Conservation (phyloP, 805 yeast species). For the Candida taoyuanica region DNA sequence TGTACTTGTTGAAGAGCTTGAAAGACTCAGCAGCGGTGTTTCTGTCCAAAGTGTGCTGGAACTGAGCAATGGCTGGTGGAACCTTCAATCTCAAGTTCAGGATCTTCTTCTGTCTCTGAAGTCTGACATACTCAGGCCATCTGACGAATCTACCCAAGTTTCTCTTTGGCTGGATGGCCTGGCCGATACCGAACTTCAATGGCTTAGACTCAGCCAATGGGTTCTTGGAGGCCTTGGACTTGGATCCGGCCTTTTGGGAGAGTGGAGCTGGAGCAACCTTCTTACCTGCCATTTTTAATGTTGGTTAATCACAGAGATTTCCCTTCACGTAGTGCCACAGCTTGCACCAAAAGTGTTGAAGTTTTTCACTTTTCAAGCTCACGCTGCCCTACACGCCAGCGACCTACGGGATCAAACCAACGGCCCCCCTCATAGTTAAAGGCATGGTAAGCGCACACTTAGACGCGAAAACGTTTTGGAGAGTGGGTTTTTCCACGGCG, state of each 20-base stretch:
- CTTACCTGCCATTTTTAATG: conserved; percentile 39
- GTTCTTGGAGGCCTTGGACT: conserved; percentile 62
- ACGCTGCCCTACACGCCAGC: not conserved
- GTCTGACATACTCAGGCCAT: conserved; percentile 98
- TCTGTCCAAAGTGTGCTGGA: conserved; percentile 94
- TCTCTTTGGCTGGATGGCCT: conserved; percentile 90
- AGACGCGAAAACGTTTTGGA: conserved; percentile 2
- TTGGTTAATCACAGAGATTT: conserved; percentile 13
- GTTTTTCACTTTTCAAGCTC: conserved; percentile 14
- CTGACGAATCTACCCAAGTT: conserved; percentile 95
- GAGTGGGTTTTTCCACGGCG: not conserved
- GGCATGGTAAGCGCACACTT: not conserved
- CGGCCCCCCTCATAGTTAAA: not conserved
- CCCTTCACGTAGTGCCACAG: not conserved
- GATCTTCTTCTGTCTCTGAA: conserved; percentile 98
- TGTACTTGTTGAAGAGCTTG: conserved; percentile 97
- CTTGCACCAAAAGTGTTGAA: conserved; percentile 5
- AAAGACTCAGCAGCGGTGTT: conserved; percentile 97
- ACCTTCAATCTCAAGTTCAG: conserved; percentile 94
- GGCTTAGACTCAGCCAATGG: conserved; percentile 89
- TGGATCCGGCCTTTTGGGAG: conserved; percentile 67
- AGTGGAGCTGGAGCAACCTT: conserved; percentile 99
- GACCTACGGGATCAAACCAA: no score
- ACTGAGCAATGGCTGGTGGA: conserved; percentile 97
- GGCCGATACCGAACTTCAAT: conserved; percentile 95